Evolutionary conservation across 345 rosid genomes (phyloP).

Genomic region (Euclidium syriacum): DNA sequence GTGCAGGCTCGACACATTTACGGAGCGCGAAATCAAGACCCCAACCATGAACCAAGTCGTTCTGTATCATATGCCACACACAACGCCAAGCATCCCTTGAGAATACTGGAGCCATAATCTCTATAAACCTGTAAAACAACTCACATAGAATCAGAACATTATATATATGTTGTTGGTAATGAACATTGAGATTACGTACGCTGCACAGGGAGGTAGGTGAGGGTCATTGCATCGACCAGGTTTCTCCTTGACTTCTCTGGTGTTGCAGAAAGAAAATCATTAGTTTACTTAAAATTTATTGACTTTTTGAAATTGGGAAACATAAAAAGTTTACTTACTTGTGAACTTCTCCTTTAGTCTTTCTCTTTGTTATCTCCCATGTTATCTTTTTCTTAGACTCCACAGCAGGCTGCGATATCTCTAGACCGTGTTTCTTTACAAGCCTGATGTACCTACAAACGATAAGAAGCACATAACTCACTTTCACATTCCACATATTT

Average conservation of each 20-base stretch:
- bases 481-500: too few species aligned
- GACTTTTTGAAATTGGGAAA: neutral
- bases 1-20: conserved; percentile 95
- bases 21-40: conserved; percentile 94
- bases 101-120: conserved; percentile 99
- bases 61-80: conserved; percentile 98
- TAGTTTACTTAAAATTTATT: neutral
- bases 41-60: conserved; percentile 98
- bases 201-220: conserved; percentile 94
- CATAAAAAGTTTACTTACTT: conserved; percentile 45
- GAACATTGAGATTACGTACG: conserved; percentile 41
- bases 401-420: conserved; percentile 93
- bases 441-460: conserved; percentile 68
- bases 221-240: conserved; percentile 81
- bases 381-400: conserved; percentile 71
- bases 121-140: conserved; percentile 63
- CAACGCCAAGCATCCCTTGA: conserved; percentile 97
- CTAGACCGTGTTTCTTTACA: conserved; percentile 84
- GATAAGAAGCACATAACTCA: neutral
- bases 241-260: conserved; percentile 69
- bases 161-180: neutral
- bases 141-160: neutral
- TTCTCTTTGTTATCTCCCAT: conserved; percentile 96
- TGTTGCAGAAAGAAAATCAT: conserved; percentile 4
- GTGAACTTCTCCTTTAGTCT: conserved; percentile 82